Percentiles rank a stretch among this genome's conserved stretches.
phyloP scores from a whole-genome alignment of 371 early-diverging fungal genomes.

The Choanephora cucurbitarum region DNA sequence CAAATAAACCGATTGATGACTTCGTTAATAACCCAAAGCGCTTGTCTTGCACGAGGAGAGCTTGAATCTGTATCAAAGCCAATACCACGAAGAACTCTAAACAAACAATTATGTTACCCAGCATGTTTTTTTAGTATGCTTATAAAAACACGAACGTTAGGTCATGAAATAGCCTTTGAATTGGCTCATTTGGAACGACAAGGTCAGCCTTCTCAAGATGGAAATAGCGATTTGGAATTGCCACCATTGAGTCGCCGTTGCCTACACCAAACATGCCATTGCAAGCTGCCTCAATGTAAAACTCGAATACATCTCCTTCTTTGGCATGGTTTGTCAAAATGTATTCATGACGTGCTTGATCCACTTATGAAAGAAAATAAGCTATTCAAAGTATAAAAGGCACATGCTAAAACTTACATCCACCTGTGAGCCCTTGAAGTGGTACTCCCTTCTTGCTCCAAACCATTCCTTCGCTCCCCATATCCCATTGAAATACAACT shows the following conservation, averaged over 20 bases:
- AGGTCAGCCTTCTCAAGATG: constrained; percentile 64
- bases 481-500: constrained; percentile 82
- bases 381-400: background rate
- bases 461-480: constrained; percentile 85
- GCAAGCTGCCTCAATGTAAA: constrained; percentile 91
- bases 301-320: constrained; percentile 62
- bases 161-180: constrained; percentile 75
- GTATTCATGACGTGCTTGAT: constrained; percentile 79
- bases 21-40: constrained; percentile 77
- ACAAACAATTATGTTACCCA: constrained; percentile 25
- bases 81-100: constrained; percentile 74
- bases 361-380: constrained; percentile 23
- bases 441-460: constrained; percentile 85
- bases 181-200: constrained; percentile 65
- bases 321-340: constrained; percentile 63
- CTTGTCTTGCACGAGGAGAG: constrained; percentile 63
- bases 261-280: constrained; percentile 94
- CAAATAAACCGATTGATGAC: constrained; percentile 75
- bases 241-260: constrained; percentile 64
- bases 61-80: constrained; percentile 73
- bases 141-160: constrained; percentile 36
- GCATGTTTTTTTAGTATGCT: background rate
- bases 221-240: constrained; percentile 65
- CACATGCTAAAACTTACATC: constrained; percentile 21
- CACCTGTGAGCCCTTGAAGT: constrained; percentile 90